Percentiles rank a stretch among this genome's conserved stretches.
Conservation (phyloP, 2,329 filamentous ascomycete genomes). For the Hymenoscyphus occultus region DNA sequence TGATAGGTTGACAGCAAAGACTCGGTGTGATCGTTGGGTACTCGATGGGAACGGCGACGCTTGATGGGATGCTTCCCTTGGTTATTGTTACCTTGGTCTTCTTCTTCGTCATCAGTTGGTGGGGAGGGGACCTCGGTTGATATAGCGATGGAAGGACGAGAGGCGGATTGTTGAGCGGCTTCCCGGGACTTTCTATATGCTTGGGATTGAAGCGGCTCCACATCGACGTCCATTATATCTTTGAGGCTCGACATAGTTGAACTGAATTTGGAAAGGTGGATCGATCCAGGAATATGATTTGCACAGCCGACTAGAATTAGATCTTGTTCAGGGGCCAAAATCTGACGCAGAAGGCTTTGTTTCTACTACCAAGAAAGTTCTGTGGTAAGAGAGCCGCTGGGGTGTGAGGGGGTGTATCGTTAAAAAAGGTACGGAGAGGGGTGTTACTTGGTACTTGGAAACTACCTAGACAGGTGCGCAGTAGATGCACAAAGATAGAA, state of each 20-base stretch:
- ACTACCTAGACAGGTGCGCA: conserved; percentile 27
- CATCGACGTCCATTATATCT: conserved; percentile 39
- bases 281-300: conserved; percentile 29
- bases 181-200: conserved; percentile 35
- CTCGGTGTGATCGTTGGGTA: conserved; percentile 24
- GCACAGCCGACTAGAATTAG: conserved; percentile 35
- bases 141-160: conserved; percentile 25
- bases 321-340: conserved; percentile 29
- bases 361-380: conserved; percentile 25
- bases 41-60: conserved; percentile 32
- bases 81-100: conserved; percentile 15
- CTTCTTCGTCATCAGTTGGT: conserved; percentile 18
- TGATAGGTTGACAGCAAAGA: conserved; percentile 20
- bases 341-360: conserved; percentile 27
- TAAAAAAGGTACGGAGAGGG: conserved; percentile 19
- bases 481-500: conserved; percentile 36
- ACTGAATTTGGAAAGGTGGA: conserved; percentile 31
- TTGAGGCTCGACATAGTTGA: conserved; percentile 36
- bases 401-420: conserved; percentile 10
- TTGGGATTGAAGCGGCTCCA: conserved; percentile 37
- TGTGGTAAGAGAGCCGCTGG: conserved; percentile 23
- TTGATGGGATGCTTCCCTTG: conserved; percentile 28
- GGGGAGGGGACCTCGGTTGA: conserved; percentile 26
- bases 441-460: conserved; percentile 27
- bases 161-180: conserved; percentile 32